Evolutionary conservation across 1,284 basidiomycete genomes (phyloP).

Genomic region (Termitomyces sp.): DNA sequence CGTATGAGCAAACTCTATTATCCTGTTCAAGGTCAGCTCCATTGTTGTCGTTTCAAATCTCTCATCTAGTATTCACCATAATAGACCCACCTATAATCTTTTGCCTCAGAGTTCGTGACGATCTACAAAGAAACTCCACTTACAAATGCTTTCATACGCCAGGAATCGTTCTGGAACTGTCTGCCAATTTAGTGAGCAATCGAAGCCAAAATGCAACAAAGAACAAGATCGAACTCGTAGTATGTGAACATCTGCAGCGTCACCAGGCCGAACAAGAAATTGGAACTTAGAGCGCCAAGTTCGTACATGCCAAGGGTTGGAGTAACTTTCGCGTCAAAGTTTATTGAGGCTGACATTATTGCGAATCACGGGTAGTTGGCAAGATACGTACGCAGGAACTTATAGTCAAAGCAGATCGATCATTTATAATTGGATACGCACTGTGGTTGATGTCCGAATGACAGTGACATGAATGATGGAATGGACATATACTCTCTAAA

Average conservation of each 20-base stretch:
- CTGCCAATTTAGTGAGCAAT: slow-evolving; percentile 1
- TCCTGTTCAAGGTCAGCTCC: neutral
- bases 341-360: neutral
- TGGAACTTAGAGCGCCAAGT: slow-evolving; percentile 12
- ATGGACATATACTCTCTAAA: neutral
- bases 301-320: slow-evolving; percentile 10
- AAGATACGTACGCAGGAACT: neutral
- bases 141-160: slow-evolving; percentile 1
- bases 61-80: neutral
- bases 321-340: neutral
- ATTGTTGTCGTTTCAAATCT: neutral
- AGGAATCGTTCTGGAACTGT: slow-evolving; percentile 2
- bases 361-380: neutral
- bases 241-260: slow-evolving; percentile 12
- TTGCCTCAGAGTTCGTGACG: no score
- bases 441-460: neutral
- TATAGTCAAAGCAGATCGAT: neutral
- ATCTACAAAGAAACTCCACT: neutral
- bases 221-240: neutral
- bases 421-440: neutral
- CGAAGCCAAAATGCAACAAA: neutral
- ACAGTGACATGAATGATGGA: neutral
- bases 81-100: neutral
- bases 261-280: slow-evolving; percentile 10
- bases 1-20: neutral